These are phyloP conservation scores for Stereocaulon alpinum DNA, from an alignment of 495 filamentous ascomycete genomes.

Conservation along the genomic window DNA sequence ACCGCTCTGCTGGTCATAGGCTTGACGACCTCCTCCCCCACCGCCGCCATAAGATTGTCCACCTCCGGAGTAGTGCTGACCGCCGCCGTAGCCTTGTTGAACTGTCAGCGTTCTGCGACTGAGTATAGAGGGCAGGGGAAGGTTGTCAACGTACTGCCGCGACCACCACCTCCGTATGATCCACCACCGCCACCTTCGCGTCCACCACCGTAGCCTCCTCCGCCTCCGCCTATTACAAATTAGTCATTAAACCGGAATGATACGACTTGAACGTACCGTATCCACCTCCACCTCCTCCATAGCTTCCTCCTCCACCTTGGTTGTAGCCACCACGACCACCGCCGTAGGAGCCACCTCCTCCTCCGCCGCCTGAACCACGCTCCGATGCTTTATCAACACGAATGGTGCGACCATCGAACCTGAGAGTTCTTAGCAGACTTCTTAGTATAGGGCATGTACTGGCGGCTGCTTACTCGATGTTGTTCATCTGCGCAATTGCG, in stretches of 20 bases:
- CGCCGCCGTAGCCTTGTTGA: conserved; percentile 19
- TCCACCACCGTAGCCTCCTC: conserved; percentile 22
- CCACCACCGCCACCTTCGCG: conserved; percentile 19
- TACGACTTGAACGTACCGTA: conserved; percentile 21
- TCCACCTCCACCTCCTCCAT: conserved; percentile 26
- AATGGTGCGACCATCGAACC: conserved; percentile 92
- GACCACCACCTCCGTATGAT: conserved; percentile 19
- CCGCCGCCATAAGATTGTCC: conserved; percentile 21
- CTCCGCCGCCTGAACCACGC: conserved; percentile 39
- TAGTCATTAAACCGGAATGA: not conserved
- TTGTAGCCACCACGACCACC: conserved; percentile 21
- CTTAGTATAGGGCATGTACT: not conserved
- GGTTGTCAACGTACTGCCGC: conserved; percentile 28
- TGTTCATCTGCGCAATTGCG: conserved; percentile 82
- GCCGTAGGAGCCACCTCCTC: conserved; percentile 37
- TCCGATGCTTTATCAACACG: conserved; percentile 95
- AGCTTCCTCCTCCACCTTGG: conserved; percentile 26
- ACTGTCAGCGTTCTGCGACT: not conserved
- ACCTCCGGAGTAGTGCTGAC: conserved; percentile 20
- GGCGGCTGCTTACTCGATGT: conserved; percentile 62
- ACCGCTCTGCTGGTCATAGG: conserved; percentile 18
- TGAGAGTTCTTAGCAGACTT: conserved; percentile 28
- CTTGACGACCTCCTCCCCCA: conserved; percentile 14
- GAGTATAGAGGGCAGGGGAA: not conserved
- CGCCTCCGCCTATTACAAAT: conserved; percentile 17